Percentiles rank a stretch among this genome's conserved stretches.
Evolutionary conservation across 2,329 filamentous ascomycete species (phyloP).

Genomic region (Monilinia fructigena): DNA sequence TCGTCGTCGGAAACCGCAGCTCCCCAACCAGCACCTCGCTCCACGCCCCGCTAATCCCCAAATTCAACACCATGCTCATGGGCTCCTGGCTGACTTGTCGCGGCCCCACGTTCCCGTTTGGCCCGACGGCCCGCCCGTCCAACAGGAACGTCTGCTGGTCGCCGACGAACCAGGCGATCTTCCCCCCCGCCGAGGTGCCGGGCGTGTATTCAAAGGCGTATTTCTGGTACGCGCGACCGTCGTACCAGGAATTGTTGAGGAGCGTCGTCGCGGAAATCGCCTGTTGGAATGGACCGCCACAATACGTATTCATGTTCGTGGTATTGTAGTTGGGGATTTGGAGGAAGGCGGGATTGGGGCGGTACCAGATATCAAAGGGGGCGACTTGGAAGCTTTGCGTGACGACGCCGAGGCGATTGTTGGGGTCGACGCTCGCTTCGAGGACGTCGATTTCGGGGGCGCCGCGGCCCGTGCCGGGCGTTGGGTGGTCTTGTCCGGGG

Average conservation of each 20-base stretch:
- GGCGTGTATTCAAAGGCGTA: constrained; percentile 56
- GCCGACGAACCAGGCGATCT: constrained; percentile 54
- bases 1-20: constrained; percentile 50
- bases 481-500: constrained; percentile 61
- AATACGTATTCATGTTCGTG: constrained; percentile 52
- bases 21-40: constrained; percentile 47
- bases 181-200: constrained; percentile 43
- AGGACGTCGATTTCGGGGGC: constrained; percentile 71
- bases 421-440: constrained; percentile 53
- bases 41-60: constrained; percentile 53
- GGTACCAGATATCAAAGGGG: constrained; percentile 47
- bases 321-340: constrained; percentile 50
- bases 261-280: constrained; percentile 54
- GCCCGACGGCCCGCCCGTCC: constrained; percentile 51
- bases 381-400: constrained; percentile 43
- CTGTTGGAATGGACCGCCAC: constrained; percentile 55
- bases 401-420: constrained; percentile 41
- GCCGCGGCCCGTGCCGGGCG: constrained; percentile 60
- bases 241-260: constrained; percentile 56
- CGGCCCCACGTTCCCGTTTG: constrained; percentile 52
- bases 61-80: constrained; percentile 53
- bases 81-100: constrained; percentile 52
- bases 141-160: constrained; percentile 51
- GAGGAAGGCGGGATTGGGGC: constrained; percentile 53
- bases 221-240: constrained; percentile 53